phyloP scores from a whole-genome alignment of 345 rosid genomes.

The Iberis pinnata region DNA sequence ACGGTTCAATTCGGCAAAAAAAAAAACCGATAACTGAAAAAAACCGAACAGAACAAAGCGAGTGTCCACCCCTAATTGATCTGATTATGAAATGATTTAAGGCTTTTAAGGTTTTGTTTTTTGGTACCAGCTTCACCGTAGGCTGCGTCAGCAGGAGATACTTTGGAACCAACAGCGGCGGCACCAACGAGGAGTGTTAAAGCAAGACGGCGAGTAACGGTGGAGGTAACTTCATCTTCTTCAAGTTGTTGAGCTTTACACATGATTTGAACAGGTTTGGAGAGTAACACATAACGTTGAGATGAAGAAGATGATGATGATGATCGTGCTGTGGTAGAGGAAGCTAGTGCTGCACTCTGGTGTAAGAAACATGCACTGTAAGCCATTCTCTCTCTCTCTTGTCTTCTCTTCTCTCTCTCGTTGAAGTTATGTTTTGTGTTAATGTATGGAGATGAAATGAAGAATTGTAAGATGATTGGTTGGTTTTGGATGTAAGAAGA shows the following conservation, averaged over 20 bases:
- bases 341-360: constrained; percentile 59
- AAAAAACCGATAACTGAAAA: no score
- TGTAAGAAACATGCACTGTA: constrained; percentile 83
- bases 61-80: no score
- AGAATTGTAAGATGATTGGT: constrained; percentile 44
- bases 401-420: background rate
- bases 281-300: constrained; percentile 43
- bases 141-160: constrained; percentile 95
- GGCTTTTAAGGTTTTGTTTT: no score
- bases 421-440: constrained; percentile 7
- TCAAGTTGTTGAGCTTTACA: constrained; percentile 68
- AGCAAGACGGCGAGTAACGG: constrained; percentile 74
- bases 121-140: constrained; percentile 88
- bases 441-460: constrained; percentile 16
- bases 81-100: no score
- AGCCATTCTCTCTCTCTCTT: constrained; percentile 43
- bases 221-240: constrained; percentile 41
- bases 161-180: constrained; percentile 83
- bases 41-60: no score
- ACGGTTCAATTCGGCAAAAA: no score
- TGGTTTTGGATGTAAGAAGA: constrained; percentile 48
- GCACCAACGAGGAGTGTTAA: constrained; percentile 81
- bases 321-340: constrained; percentile 37
- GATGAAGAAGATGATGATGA: constrained; percentile 41
- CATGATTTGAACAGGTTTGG: constrained; percentile 42